phyloP scores from a whole-genome alignment of 768 basidiomycete species.

The Suillus alpinus region DNA sequence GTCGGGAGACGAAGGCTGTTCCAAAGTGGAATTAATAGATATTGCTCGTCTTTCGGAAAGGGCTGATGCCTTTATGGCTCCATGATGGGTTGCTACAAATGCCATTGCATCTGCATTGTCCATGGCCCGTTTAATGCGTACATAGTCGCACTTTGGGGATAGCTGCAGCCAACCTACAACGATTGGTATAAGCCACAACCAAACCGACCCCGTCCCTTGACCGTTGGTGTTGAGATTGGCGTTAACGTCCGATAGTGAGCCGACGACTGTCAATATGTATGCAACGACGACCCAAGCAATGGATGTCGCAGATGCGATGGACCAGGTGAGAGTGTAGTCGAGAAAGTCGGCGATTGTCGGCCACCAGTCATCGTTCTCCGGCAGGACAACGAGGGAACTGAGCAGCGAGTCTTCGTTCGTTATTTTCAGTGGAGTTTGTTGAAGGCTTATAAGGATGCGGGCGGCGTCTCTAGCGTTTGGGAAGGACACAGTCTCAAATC shows the following conservation, averaged over 20 bases:
- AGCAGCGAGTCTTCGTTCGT: slow-evolving; percentile 27
- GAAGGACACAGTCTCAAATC: slow-evolving; percentile 29
- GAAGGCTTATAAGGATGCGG: slow-evolving; percentile 35
- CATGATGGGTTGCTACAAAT: slow-evolving; percentile 18
- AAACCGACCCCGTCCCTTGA: slow-evolving; percentile 37
- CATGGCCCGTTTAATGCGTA: slow-evolving; percentile 27
- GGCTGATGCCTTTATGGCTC: background rate
- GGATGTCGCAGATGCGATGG: slow-evolving; percentile 35
- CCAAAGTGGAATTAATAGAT: background rate
- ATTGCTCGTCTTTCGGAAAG: slow-evolving; percentile 1
- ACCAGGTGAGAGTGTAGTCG: slow-evolving; percentile 39
- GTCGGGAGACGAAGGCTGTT: slow-evolving; percentile 17
- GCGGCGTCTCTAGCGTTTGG: slow-evolving; percentile 25
- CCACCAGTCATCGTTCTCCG: slow-evolving; percentile 44
- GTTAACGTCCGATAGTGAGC: slow-evolving; percentile 18
- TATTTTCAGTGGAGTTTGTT: slow-evolving; percentile 39
- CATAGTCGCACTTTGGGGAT: slow-evolving; percentile 37
- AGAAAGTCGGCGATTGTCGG: slow-evolving; percentile 28
- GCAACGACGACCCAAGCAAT: slow-evolving; percentile 45
- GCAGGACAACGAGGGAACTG: slow-evolving; percentile 40
- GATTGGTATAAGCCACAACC: slow-evolving; percentile 43
- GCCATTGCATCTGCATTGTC: slow-evolving; percentile 26
- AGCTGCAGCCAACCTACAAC: slow-evolving; percentile 40
- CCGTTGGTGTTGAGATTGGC: slow-evolving; percentile 31
- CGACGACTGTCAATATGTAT: slow-evolving; percentile 37